Base-by-base conservation (phyloP, 2,329 filamentous ascomycete genomes). In the Aureobasidium uvarum region DNA sequence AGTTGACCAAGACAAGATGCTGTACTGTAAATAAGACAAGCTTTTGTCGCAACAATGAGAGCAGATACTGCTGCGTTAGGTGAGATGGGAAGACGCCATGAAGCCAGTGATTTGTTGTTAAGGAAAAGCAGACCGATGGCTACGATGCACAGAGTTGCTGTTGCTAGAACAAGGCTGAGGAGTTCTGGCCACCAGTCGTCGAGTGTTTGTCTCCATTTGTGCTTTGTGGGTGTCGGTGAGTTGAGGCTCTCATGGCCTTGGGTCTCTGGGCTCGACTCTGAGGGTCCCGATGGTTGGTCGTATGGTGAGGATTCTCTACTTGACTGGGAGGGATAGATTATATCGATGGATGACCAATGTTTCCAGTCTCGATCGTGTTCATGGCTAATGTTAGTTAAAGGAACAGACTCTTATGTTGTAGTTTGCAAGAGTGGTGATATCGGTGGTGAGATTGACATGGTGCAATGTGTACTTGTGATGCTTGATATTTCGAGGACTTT, bases 1-100 rank as follows among this genome's bases (percentile, higher is more conserved):
- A 63, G 25, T 18, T 63, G 60, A 5, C 60, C 60, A 23, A 63
- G 20, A 16, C 60, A 63, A 45, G 23, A 45, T 10, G 60, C 60
- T 23, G 60, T 36, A 2, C 18, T 33, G 18, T 63, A 63, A 4
- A 63, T 36, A 23, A 63, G 14, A 20, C 36, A 36, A 25, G 60
- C 60, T 36, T 63, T 63, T 3, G 48, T 43, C 2, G 38, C 38
- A 5, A 63, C 25, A 1, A 54, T 33, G 4, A 63, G 23, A 18
- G 23, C 39, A 5, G 60, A 63, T 20, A 63, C 14, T 1, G 23
- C 48, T 1, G 60, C 60, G 13, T 63, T 63, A 1, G 43, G 14
- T 2, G 60, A 63, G 46, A 63, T 54, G 16, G 38, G 43, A 1
- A 54, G 36, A 8, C 7, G 4, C 60, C 60, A 63, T 25, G 14